Evolutionary conservation across 352 stramenopile species (phyloP), one percentile per base, ranked within the genome.

Genomic region (Saprolegnia parasitica): DNA sequence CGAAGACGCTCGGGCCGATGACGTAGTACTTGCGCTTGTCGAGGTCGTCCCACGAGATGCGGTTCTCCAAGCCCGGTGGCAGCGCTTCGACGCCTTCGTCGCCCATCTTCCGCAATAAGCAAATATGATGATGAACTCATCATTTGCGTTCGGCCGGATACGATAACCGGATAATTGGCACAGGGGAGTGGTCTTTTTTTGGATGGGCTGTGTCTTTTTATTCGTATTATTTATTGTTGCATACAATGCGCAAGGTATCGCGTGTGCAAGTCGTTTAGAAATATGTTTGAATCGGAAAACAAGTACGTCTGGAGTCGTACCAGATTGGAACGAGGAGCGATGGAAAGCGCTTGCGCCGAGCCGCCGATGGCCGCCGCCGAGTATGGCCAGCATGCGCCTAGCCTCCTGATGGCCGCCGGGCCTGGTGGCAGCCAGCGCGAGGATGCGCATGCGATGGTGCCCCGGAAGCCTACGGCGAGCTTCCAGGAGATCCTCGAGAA

Each of bases 11-110:
- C 23, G 88, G 88, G 0, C 88, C 86, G 3, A 94, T 72, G n/a
- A 93, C 71, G 67, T 87, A 96, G 72, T 95, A 96, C 66, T 85
- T 89, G 66, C 77, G 74, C 76, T 95, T 95, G 77, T 96, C 84
- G 40, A 95, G 85, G 71, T 95, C 86, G 72, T 95, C 87, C 87
- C 87, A 95, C n/a, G 83, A 81, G 63, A 93, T 95, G 74, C 93
- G 83, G 72, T 92, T 79, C n/a, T 70, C 63, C 16, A 70, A 26
- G 10, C 63, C 63, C 15, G 63, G 63, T n/a, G 63, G 63, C 5
- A 70, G 63, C 26, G 63, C 46, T 52, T 58, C 35, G 23, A 29
- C 8, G n/a, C n/a, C 58, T 63, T 45, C 20, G 60, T 54, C 42
- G 35, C 0, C 42, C 46, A 61, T 20, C 13, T 0, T 68, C 29